Base-by-base conservation (phyloP, 2,329 filamentous ascomycete species). In the Diaporthe helianthi region DNA sequence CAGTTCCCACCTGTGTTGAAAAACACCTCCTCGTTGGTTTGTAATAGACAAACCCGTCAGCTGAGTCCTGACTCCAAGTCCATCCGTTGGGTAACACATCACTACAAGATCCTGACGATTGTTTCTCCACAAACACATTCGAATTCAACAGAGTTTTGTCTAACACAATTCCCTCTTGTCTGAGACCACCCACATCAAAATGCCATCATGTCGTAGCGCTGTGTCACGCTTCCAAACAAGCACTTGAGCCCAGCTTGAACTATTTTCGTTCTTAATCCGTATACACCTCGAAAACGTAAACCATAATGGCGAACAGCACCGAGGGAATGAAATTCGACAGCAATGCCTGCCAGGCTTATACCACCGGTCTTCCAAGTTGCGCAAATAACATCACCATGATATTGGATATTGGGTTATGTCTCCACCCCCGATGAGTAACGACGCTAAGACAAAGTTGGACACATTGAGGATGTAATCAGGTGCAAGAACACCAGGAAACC, bases 121-220 rank as follows among this genome's bases (percentile, higher is more conserved):
- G 36, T n/a, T 33, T 13, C 19, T 22, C 4, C n/a, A 29, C 51
- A 31, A 31, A n/a, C 51, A 12, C 1, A 5, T n/a, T 22, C 29
- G 6, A 33, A 22, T 7, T 22, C 10, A 3, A 9, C 29, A 13
- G 26, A n/a, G 31, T 29, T 5, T n/a, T n/a, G 9, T 31, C 17
- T 19, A n/a, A 19, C 22, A 33, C 22, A 13, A 13, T 8, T 9
- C 13, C 22, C 9, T 17, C 22, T 8, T 58, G 3, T 26, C 17
- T 24, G 7, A 60, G 22, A 5, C 46, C n/a, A 47, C 29, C 26
- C 10, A 17, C 55, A 47, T 67, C 73, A 70, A 44, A 75, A 74
- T 36, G 68, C 72, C 73, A 74, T 74, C n/a, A 74, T 46, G 60
- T 73, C 68, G 53, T 74, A 74, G 65, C 68, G 72, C 52, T 69